Conservation (phyloP, 2,329 filamentous ascomycete genomes). For the Lachnellula suecica region DNA sequence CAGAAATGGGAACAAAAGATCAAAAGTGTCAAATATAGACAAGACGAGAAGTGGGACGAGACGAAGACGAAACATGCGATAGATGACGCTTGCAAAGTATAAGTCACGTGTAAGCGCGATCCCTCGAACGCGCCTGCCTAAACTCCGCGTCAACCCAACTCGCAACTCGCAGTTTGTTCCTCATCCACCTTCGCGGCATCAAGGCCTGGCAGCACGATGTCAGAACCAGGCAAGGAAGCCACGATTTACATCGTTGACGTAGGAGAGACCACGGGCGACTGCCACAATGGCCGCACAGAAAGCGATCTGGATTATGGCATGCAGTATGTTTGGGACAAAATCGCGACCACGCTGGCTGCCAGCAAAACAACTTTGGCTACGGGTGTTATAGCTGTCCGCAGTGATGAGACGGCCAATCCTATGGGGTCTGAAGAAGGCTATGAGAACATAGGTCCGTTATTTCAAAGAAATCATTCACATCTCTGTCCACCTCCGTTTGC, state of each 20-base stretch:
- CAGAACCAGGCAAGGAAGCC: conserved; percentile 74
- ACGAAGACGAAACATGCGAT: neutral
- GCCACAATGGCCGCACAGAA: conserved; percentile 67
- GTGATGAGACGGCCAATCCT: conserved; percentile 71
- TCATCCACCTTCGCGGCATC: too few species aligned
- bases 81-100: neutral
- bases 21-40: neutral
- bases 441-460: conserved; percentile 58
- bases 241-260: conserved; percentile 91
- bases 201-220: conserved; percentile 58
- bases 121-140: conserved; percentile 10
- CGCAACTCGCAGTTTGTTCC: too few species aligned
- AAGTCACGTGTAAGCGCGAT: neutral
- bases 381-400: conserved; percentile 81
- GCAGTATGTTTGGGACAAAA: conserved; percentile 93
- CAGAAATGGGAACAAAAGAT: neutral
- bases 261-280: conserved; percentile 78
- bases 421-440: conserved; percentile 72
- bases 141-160: too few species aligned
- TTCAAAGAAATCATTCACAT: neutral
- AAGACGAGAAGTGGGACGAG: neutral
- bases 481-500: neutral
- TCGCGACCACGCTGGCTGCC: conserved; percentile 66
- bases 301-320: conserved; percentile 87
- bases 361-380: conserved; percentile 72